Percentiles rank a stretch among this genome's conserved stretches.
Conservation (phyloP, 805 yeast species). For the Naumovozyma baii region DNA sequence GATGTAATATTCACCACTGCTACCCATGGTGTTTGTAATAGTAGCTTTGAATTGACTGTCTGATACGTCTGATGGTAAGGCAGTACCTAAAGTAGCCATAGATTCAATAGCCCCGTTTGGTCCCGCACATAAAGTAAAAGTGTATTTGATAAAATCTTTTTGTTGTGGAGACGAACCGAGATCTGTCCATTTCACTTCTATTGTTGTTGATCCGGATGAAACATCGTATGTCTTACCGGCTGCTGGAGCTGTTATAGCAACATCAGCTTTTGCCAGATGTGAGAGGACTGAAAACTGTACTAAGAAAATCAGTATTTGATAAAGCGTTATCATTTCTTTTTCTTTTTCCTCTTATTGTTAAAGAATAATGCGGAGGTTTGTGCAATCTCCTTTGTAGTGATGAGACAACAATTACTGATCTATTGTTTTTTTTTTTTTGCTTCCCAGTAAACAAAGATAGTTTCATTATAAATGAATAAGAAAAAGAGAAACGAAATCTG, state of each 20-base stretch:
- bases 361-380: too few relatives aligned
- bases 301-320: not conserved
- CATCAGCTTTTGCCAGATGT: slow-evolving; percentile 1
- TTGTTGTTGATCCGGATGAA: slow-evolving; percentile 13
- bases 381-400: too few relatives aligned
- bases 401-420: too few relatives aligned
- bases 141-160: slow-evolving; percentile 35
- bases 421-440: too few relatives aligned
- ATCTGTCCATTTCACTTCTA: slow-evolving; percentile 42
- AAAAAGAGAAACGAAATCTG: too few relatives aligned
- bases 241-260: slow-evolving; percentile 6
- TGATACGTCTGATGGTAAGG: slow-evolving; percentile 27
- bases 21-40: slow-evolving; percentile 38
- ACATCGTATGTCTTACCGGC: slow-evolving; percentile 8
- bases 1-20: slow-evolving; percentile 57
- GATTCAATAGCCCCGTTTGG: slow-evolving; percentile 40
- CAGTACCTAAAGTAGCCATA: slow-evolving; percentile 27
- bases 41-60: slow-evolving; percentile 32
- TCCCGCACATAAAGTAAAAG: slow-evolving; percentile 64
- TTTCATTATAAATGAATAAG: too few relatives aligned
- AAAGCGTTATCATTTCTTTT: not conserved
- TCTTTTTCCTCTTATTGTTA: too few relatives aligned
- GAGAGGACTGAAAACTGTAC: not conserved
- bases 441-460: too few relatives aligned
- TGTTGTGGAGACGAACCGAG: slow-evolving; percentile 40